A percentile compares a stretch with the other conserved stretches of the same genome.
Conservation (phyloP, 352 stramenopile genomes). For the Phytophthora aleatoria region DNA sequence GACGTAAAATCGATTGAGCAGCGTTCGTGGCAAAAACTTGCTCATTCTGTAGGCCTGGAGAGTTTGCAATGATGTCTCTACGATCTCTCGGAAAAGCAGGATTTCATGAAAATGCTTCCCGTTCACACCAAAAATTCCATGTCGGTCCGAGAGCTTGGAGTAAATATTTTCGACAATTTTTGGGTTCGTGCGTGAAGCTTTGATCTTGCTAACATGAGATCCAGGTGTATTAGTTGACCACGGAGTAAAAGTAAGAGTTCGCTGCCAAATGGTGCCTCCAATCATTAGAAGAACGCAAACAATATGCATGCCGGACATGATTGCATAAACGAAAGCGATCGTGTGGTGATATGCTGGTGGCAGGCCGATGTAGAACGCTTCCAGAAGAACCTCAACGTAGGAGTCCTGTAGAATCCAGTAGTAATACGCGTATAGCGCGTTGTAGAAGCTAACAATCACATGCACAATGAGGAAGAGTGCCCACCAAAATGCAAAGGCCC, state of each 20-base stretch:
- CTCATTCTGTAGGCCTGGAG: constrained; percentile 28
- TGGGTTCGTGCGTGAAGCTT: background rate
- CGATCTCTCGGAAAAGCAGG: constrained; percentile 11
- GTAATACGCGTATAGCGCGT: constrained; percentile 15
- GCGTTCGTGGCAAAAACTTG: constrained; percentile 1
- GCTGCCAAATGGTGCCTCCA: background rate
- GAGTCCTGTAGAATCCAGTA: constrained; percentile 18
- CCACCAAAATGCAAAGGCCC: constrained; percentile 19
- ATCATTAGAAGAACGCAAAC: constrained; percentile 1
- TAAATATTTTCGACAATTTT: background rate
- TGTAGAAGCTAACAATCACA: background rate
- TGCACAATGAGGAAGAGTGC: constrained; percentile 12
- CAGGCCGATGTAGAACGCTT: constrained; percentile 18
- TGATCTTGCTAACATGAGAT: background rate
- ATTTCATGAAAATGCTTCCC: constrained; percentile 16
- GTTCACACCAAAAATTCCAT: constrained; percentile 9
- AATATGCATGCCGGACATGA: background rate
- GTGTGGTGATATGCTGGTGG: background rate
- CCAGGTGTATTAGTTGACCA: background rate
- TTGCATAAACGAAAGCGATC: background rate
- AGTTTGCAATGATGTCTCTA: constrained; percentile 20
- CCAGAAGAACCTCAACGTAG: constrained; percentile 11
- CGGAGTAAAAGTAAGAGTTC: constrained; percentile 1
- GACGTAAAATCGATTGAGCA: constrained; percentile 34
- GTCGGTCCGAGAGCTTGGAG: background rate